phyloP scores from a whole-genome alignment of 495 filamentous ascomycete genomes.

The Penicillium maclennaniae region DNA sequence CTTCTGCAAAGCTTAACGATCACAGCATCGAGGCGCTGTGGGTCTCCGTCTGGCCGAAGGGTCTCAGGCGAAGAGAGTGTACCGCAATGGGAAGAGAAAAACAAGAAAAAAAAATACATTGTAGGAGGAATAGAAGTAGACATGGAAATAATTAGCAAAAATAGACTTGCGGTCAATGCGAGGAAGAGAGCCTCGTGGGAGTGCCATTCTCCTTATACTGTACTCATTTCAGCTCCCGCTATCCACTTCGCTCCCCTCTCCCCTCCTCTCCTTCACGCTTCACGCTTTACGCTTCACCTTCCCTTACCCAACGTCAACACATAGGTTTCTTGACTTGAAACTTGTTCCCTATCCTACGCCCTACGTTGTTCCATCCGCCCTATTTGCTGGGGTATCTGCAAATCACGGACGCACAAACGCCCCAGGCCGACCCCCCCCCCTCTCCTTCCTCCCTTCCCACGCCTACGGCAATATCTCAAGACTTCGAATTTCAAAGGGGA shows the following conservation, averaged over 20 bases:
- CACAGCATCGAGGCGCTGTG: neutral
- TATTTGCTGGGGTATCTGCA: constrained; percentile 20
- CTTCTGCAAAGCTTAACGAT: neutral
- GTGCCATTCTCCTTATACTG: constrained; percentile 6
- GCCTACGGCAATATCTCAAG: constrained; percentile 1
- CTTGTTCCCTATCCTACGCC: neutral
- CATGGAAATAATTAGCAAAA: neutral
- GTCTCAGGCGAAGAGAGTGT: neutral
- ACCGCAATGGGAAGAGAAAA: neutral
- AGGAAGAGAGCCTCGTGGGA: neutral
- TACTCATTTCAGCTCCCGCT: constrained; percentile 16
- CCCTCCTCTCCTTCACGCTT: constrained; percentile 12
- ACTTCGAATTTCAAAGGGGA: constrained; percentile 23
- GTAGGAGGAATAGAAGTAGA: neutral
- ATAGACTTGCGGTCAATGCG: constrained; percentile 6
- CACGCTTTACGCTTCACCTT: constrained; percentile 10
- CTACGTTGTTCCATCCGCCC: neutral
- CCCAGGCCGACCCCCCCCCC: constrained; percentile 7
- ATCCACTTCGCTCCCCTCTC: constrained; percentile 20
- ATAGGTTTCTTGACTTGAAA: neutral
- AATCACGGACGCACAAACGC: constrained; percentile 22
- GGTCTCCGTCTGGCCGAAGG: neutral
- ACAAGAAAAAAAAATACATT: neutral
- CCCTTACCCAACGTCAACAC: constrained; percentile 7
- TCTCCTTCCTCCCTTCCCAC: constrained; percentile 4